Conservation (phyloP, 2,329 filamentous ascomycete species). For the Cladosporium velox region DNA sequence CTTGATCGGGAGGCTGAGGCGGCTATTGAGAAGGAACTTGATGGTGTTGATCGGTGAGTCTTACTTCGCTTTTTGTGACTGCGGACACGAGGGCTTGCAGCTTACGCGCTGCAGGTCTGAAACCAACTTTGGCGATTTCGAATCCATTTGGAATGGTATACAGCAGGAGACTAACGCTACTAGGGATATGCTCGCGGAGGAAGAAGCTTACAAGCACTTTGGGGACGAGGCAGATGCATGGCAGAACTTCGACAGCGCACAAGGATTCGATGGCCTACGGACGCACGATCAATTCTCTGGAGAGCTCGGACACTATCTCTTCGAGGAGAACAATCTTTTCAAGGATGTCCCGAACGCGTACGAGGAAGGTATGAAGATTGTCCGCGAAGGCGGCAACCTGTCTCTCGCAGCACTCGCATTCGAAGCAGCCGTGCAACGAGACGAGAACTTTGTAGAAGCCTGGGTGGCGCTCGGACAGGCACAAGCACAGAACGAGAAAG, state of each 20-base stretch:
- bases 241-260: conserved; percentile 72
- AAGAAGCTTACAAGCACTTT: conserved; percentile 62
- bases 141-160: conserved; percentile 83
- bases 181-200: conserved; percentile 68
- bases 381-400: conserved; percentile 90
- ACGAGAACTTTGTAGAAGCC: conserved; percentile 82
- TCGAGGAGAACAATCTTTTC: conserved; percentile 93
- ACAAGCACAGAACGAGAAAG: conserved; percentile 98
- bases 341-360: conserved; percentile 79
- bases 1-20: conserved; percentile 66
- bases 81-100: conserved; percentile 14
- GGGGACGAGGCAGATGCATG: conserved; percentile 81
- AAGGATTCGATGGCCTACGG: conserved; percentile 56
- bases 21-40: conserved; percentile 81
- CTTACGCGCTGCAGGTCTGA: conserved; percentile 51
- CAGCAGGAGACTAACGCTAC: conserved; percentile 67
- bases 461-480: conserved; percentile 91
- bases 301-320: conserved; percentile 84
- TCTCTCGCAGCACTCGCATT: conserved; percentile 92
- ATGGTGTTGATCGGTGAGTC: conserved; percentile 84
- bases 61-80: too few relatives aligned
- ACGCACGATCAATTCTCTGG: conserved; percentile 63
- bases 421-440: conserved; percentile 90
- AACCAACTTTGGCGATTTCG: conserved; percentile 82
- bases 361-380: conserved; percentile 88